Base-by-base conservation (phyloP, 495 filamentous ascomycete genomes). In the Schizothecium vesticola region DNA sequence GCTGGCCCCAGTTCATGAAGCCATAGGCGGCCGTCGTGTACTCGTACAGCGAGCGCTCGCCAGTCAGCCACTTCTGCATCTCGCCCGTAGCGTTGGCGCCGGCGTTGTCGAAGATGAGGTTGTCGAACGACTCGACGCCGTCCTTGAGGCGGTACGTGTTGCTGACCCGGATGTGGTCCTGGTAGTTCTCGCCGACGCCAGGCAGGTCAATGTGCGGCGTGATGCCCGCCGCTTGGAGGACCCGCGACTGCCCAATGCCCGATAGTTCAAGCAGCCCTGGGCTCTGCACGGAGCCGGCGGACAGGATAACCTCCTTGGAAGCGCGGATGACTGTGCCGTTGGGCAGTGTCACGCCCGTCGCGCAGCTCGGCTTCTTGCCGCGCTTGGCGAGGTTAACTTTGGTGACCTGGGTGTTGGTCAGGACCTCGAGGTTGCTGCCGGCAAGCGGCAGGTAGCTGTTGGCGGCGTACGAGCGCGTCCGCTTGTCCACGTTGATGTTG, bases 231-330 rank as follows among this genome's bases (percentile, higher is more conserved):
- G 74, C 65, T 13, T 75, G 55, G 3, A 86, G 72, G 21, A 86
- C 69, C 12, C 61, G 59, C 3, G 63, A 22, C 31, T 75, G 69
- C 55, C 86, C 87, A 63, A 89, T 77, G 9, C 87, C 86, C 0
- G 87, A 90, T 0, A 85, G 75, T 73, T 89, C 86, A 11, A 88
- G 78, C 12, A 89, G 74, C 9, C 78, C 75, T 12, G 87, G 85
- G 8, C 84, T 82, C 19, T 82, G 77, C 25, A 86, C 74, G 29
- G 82, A 61, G 13, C 87, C 87, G 3, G 84, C 84, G 10, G 84
- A 83, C 8, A 89, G 72, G 65, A 90, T 83, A 0, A 89, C 82
- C 43, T 88, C 85, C 51, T 80, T 79, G 5, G 69, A 73, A 9
- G 81, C 85, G 10, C 60, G 57, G 56, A 87, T 60, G 22, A 33